phyloP scores from a whole-genome alignment of 2,329 filamentous ascomycete genomes.

The Orbilia javanica region DNA sequence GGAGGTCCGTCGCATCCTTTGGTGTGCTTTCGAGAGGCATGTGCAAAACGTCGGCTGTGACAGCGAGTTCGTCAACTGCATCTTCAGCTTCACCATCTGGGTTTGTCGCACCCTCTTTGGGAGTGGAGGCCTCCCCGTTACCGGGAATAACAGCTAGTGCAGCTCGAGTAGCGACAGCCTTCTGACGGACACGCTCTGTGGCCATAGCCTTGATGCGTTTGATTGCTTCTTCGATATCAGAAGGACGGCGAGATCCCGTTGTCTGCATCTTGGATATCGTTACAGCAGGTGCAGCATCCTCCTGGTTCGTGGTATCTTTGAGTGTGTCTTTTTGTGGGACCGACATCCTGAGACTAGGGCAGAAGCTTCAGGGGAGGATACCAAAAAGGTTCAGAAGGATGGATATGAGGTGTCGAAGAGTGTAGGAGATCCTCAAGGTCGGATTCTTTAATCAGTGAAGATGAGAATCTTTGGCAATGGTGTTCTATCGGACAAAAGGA shows the following conservation, averaged over 20 bases:
- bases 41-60: neutral
- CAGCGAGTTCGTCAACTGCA: neutral
- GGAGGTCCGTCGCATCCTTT: neutral
- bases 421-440: conserved; percentile 5
- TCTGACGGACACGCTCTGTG: conserved; percentile 47
- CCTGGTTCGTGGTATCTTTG: conserved; percentile 8
- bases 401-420: neutral
- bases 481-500: neutral
- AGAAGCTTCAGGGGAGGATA: neutral
- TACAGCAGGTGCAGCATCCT: neutral
- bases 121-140: neutral
- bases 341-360: conserved; percentile 6
- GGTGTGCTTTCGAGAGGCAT: neutral
- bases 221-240: conserved; percentile 44
- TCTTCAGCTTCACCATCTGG: neutral
- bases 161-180: conserved; percentile 31
- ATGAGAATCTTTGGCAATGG: conserved; percentile 19
- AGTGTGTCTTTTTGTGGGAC: conserved; percentile 4
- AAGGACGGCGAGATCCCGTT: neutral
- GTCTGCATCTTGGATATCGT: conserved; percentile 25
- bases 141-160: neutral
- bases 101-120: conserved; percentile 10
- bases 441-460: conserved; percentile 42
- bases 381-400: neutral
- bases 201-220: conserved; percentile 52